phyloP scores from a whole-genome alignment of 1,139 yeast species.

The Candida tropicalis region DNA sequence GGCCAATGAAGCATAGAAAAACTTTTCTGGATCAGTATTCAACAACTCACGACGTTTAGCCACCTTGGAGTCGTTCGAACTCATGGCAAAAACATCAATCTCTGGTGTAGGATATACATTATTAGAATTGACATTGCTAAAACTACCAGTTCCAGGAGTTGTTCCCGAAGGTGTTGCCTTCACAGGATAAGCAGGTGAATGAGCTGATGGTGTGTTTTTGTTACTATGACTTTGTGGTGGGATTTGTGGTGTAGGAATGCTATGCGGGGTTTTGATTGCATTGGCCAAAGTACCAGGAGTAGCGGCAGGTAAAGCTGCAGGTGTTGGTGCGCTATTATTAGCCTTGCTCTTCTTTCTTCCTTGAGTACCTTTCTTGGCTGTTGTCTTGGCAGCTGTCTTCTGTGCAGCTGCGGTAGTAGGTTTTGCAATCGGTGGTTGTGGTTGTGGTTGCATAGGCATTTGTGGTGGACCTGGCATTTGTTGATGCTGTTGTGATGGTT shows the following conservation, averaged over 20 bases:
- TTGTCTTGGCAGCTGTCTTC: conserved; percentile 16
- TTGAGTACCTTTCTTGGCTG: conserved; percentile 6
- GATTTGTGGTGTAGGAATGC: conserved; percentile 48
- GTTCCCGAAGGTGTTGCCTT: conserved; percentile 13
- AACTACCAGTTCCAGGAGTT: conserved; percentile 14
- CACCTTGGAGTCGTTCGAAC: conserved; percentile 38
- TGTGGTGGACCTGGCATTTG: conserved; percentile 17
- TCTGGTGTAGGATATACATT: conserved; percentile 23
- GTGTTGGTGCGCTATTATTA: conserved; percentile 20
- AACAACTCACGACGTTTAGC: conserved; percentile 51
- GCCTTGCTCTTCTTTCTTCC: conserved; percentile 33
- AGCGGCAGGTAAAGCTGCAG: conserved; percentile 28
- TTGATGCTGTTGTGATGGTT: conserved; percentile 13
- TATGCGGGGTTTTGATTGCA: conserved; percentile 48
- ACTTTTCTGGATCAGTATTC: conserved; percentile 47
- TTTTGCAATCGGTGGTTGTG: conserved; percentile 17
- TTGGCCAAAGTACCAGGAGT: conserved; percentile 46
- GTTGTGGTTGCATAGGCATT: conserved; percentile 18
- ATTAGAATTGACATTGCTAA: conserved; percentile 5
- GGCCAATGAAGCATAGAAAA: conserved; percentile 53
- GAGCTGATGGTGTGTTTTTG: conserved; percentile 46
- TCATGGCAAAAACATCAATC: conserved; percentile 28
- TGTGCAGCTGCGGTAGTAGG: conserved; percentile 16
- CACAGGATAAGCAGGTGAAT: conserved; percentile 35
- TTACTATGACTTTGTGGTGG: conserved; percentile 35